Evolutionary conservation across 2,329 filamentous ascomycete species (phyloP), one percentile per base, ranked within the genome.

Genomic region (Mariannaea sp.): DNA sequence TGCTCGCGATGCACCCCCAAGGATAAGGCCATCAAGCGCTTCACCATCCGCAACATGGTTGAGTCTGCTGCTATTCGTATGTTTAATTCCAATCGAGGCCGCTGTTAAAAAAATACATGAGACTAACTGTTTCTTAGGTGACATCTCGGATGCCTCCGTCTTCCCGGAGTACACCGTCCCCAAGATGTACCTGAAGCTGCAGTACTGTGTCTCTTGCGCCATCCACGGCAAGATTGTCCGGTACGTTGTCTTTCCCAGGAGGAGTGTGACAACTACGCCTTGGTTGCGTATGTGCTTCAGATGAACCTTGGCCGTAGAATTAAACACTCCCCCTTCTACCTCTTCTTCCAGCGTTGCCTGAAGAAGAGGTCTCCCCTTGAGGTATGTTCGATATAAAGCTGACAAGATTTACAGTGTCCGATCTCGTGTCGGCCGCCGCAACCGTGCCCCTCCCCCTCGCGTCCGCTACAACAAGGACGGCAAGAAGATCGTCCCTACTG

Each of bases 121-220:
- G 47, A 64, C 58, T 32, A 24, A 45, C 49, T 43, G 32, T 20
- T 16, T 49, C 39, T 53, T 74, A 97, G 94, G 94, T 92, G 94
- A 99, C 91, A 99, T 99, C 83, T 97, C 92, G 68, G 94, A 99
- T 79, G 94, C 95, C 75, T 97, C 94, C 74, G 94, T 99, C 80
- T 99, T 97, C 83, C 80, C 89, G 74, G 94, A 99, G 84, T 99
- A 99, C 86, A 92, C 92, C 71, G 93, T 99, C 75, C 94, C 94
- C 82, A 99, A 99, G 90, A 99, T 99, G 95, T 99, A 99, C 90
- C 85, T 99, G 82, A 99, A 99, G 89, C 89, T 99, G 79, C 94
- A 99, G 85, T 99, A 99, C 91, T 99, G 94, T 80, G 94, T 99
- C 76, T 97, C 93, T 80, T 99, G 94, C 83, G 94, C 94, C 75